These are phyloP conservation scores for Tolypocladium tropicale DNA, from an alignment of 2,329 filamentous ascomycete species.

Conservation along the genomic window DNA sequence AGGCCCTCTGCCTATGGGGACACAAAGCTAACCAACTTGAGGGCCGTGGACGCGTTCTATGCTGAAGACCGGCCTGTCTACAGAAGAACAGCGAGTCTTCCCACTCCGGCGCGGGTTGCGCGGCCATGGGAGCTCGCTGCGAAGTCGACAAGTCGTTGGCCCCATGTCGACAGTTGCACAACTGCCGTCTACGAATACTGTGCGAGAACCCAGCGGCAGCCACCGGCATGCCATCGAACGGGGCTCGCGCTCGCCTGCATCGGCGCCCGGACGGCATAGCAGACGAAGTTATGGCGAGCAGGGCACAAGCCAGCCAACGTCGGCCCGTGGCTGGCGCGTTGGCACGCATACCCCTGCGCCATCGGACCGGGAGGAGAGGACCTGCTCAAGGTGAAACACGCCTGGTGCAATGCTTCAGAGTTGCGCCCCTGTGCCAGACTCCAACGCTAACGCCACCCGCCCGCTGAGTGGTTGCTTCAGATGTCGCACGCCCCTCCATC, in stretches of 20 bases:
- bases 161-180: neutral
- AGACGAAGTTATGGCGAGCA: neutral
- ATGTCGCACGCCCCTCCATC: slow-evolving; percentile 12
- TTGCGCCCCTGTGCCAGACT: slow-evolving; percentile 23
- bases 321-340: neutral
- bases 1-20: neutral
- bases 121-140: neutral
- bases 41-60: neutral
- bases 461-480: slow-evolving; percentile 10
- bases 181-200: neutral
- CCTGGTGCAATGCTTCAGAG: slow-evolving; percentile 40
- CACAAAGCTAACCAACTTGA: neutral
- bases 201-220: neutral
- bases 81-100: neutral
- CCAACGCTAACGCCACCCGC: slow-evolving; percentile 23
- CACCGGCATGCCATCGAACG: neutral
- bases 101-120: too few relatives aligned
- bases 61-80: neutral
- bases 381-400: slow-evolving; percentile 36
- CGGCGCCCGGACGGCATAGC: neutral
- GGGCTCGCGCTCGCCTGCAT: neutral
- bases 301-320: neutral
- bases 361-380: neutral
- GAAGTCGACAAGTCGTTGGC: neutral
- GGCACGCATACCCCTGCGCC: neutral